These are phyloP conservation scores for Pelargonium nanum DNA, from an alignment of 345 rosid genomes.

Conservation along the genomic window DNA sequence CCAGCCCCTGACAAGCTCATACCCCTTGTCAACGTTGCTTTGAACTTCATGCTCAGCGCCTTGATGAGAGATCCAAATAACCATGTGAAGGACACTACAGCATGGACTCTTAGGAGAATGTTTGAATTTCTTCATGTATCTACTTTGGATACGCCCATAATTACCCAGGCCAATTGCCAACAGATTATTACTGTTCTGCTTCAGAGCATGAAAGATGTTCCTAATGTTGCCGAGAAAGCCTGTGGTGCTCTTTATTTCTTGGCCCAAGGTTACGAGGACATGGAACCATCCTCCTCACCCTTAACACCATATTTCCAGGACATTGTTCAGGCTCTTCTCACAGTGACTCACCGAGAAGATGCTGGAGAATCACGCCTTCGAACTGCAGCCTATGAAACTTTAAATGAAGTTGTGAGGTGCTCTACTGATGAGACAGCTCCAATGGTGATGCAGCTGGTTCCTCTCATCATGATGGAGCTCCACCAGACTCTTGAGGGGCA, in stretches of 20 bases:
- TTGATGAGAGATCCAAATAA: conserved; percentile 33
- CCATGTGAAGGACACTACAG: conserved; percentile 45
- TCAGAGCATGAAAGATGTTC: conserved; percentile 40
- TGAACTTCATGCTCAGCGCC: conserved; percentile 39
- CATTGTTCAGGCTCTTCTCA: conserved; percentile 31
- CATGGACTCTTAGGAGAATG: conserved; percentile 42
- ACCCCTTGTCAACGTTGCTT: conserved; percentile 32
- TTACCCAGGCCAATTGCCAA: conserved; percentile 38
- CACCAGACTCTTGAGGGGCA: conserved; percentile 35
- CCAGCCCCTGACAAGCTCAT: conserved; percentile 37
- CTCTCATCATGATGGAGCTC: conserved; percentile 32
- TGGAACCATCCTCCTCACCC: conserved; percentile 26
- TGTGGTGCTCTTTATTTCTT: conserved; percentile 45
- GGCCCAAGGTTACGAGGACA: conserved; percentile 38
- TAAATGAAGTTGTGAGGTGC: conserved; percentile 37
- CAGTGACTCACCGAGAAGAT: conserved; percentile 37
- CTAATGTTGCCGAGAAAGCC: conserved; percentile 44
- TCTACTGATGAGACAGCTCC: conserved; percentile 33
- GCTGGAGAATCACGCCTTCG: conserved; percentile 38
- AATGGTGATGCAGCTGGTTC: conserved; percentile 27
- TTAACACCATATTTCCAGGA: conserved; percentile 39
- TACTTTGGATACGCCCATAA: conserved; percentile 27
- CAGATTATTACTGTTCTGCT: conserved; percentile 34
- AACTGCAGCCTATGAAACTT: conserved; percentile 40
- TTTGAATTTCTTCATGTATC: conserved; percentile 44